These are phyloP conservation scores for Saposhnikovia divaricata DNA, from an alignment of 129 eudicot species.

Conservation along the genomic window DNA sequence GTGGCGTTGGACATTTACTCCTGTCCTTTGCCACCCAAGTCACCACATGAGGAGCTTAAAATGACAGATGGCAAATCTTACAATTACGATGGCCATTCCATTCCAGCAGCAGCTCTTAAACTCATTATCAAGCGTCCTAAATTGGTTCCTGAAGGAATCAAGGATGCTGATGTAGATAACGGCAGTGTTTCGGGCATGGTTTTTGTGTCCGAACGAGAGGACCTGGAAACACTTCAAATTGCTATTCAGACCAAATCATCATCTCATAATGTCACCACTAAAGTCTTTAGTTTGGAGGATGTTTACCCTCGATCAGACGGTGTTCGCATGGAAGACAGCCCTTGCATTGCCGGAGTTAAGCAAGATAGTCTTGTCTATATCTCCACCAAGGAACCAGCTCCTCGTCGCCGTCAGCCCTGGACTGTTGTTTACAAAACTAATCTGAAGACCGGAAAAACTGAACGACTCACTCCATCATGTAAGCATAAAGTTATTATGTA, in stretches of 20 bases:
- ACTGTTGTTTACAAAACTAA: background rate
- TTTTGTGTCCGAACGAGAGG: conserved; percentile 4
- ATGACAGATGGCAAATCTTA: background rate
- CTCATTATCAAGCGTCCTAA: background rate
- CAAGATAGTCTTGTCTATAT: background rate
- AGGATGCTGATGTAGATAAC: background rate
- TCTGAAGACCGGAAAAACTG: conserved; percentile 6
- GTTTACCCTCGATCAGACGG: background rate
- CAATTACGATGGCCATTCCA: background rate
- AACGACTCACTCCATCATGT: conserved; percentile 1
- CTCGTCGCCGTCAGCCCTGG: conserved; percentile 6
- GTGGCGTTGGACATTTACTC: background rate
- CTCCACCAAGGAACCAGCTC: conserved; percentile 6
- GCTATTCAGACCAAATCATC: background rate
- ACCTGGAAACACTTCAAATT: conserved; percentile 10
- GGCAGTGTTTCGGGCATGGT: conserved; percentile 1
- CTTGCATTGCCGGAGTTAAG: background rate
- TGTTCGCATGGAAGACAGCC: conserved; percentile 6
- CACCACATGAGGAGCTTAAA: background rate
- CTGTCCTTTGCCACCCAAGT: background rate
- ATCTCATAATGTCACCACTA: background rate
- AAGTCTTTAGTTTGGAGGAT: conserved; percentile 1
- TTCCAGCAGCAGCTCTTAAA: background rate
- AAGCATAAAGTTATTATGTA: background rate
- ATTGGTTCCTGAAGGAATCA: background rate